Base-by-base conservation (phyloP, 192 early-diverging fungal species). In the Kickxella alabastrina region DNA sequence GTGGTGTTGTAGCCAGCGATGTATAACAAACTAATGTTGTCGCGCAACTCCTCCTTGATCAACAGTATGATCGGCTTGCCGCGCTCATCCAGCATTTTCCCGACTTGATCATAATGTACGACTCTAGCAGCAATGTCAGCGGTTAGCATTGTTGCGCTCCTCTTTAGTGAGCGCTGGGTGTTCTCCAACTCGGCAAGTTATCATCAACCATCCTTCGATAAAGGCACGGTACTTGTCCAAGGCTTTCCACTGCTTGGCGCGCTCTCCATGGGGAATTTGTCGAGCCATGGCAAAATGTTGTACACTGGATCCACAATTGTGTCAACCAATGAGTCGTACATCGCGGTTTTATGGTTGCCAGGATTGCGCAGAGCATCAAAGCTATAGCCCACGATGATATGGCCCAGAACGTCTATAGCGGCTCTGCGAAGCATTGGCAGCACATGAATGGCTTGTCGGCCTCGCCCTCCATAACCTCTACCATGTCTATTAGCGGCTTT, bases 1-100 rank as follows among this genome's bases (percentile, higher is more conserved):
- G 79, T 83, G 19, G 79, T 83, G 47, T 83, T 80, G 31, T 81
- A 74, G 36, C 80, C 81, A 13, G 78, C 81, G 24, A 79, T 56
- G 23, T 80, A 82, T 54, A 82, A 82, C 38, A 78, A 60, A 3
- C 64, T 58, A 21, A 77, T 55, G 31, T 83, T 74, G 63, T 77
- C 67, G 29, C 69, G 69, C 19, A 79, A 54, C 54, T 76, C 68
- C 55, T 76, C 56, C 13, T 58, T 47, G 55, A 66, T 77, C 51
- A 76, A 49, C 40, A 65, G 62, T 12, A 52, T 43, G 3, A 63
- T 61, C 22, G 49, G 57, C 50, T 70, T 73, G 45, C 60, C 63
- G 24, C 68, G 65, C 29, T 74, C 63, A 19, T 71, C 73, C 21
- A 68, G 43, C 21, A 75, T 35, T 41, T 67, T 53, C 67, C 73